Evolutionary conservation across 2,329 filamentous ascomycete species (phyloP).

Genomic region (Fusarium nygamai): DNA sequence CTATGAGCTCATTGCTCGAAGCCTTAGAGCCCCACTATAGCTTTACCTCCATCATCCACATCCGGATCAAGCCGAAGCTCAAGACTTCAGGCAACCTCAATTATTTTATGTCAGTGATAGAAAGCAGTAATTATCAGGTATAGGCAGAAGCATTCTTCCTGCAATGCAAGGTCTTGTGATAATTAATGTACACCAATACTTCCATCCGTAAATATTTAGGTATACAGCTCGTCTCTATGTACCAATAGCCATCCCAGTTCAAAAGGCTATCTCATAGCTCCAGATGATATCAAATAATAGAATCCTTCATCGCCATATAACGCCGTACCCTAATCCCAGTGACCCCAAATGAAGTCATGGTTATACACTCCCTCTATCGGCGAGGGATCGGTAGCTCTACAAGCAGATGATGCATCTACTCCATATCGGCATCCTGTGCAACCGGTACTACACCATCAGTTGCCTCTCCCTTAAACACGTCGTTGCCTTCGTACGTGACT

Average conservation of each 20-base stretch:
- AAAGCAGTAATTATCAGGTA: not conserved
- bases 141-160: not conserved
- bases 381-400: not conserved
- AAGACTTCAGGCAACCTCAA: conserved; percentile 5
- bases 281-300: conserved; percentile 43
- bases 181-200: not conserved
- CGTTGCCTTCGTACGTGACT: conserved; percentile 68
- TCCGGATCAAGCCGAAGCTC: conserved; percentile 14
- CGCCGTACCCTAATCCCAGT: conserved; percentile 45
- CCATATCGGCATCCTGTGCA: conserved; percentile 57
- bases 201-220: not conserved
- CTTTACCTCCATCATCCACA: conserved; percentile 16
- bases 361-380: conserved; percentile 26
- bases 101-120: not conserved
- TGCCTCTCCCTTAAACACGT: conserved; percentile 64
- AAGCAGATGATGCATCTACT: conserved; percentile 40
- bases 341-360: conserved; percentile 7
- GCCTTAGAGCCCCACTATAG: conserved; percentile 30
- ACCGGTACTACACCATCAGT: conserved; percentile 58
- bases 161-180: not conserved
- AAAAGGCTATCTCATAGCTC: conserved; percentile 43
- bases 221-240: conserved; percentile 16
- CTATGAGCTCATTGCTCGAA: conserved; percentile 38
- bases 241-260: conserved; percentile 11
- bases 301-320: conserved; percentile 52